phyloP scores from a whole-genome alignment of 2,329 filamentous ascomycete genomes.

The Grosmannia clavigera region DNA sequence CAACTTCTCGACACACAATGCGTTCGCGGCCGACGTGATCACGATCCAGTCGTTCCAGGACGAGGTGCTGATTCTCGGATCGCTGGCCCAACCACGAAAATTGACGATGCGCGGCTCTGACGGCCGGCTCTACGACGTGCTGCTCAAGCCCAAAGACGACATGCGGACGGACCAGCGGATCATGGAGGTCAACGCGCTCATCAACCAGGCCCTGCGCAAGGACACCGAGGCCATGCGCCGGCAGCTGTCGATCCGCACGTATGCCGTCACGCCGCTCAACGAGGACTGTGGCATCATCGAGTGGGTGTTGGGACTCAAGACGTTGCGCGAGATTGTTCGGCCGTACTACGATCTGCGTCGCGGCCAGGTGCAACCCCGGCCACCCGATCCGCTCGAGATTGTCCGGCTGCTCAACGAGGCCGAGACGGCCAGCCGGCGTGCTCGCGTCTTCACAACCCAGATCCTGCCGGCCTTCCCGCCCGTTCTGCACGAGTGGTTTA shows the following conservation, averaged over 20 bases:
- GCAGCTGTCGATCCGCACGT: conserved; percentile 90
- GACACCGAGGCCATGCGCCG: conserved; percentile 84
- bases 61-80: conserved; percentile 80
- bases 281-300: conserved; percentile 97
- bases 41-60: conserved; percentile 74
- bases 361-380: conserved; percentile 63
- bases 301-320: conserved; percentile 95
- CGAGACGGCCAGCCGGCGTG: conserved; percentile 42
- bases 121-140: conserved; percentile 73
- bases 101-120: conserved; percentile 82
- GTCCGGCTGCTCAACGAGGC: conserved; percentile 52
- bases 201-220: conserved; percentile 85
- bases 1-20: conserved; percentile 56
- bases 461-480: conserved; percentile 60
- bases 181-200: conserved; percentile 99
- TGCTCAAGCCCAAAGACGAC: conserved; percentile 98
- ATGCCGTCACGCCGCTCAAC: conserved; percentile 90
- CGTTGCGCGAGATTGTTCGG: conserved; percentile 73
- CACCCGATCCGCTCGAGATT: conserved; percentile 57
- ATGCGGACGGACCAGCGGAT: conserved; percentile 92
- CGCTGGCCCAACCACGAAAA: conserved; percentile 82
- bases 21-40: conserved; percentile 77
- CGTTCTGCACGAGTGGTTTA: conserved; percentile 87
- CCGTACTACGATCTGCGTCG: conserved; percentile 39
- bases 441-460: conserved; percentile 57